These are phyloP conservation scores for Penicillium brevicompactum DNA, from an alignment of 2,329 filamentous ascomycete genomes.

Conservation along the genomic window DNA sequence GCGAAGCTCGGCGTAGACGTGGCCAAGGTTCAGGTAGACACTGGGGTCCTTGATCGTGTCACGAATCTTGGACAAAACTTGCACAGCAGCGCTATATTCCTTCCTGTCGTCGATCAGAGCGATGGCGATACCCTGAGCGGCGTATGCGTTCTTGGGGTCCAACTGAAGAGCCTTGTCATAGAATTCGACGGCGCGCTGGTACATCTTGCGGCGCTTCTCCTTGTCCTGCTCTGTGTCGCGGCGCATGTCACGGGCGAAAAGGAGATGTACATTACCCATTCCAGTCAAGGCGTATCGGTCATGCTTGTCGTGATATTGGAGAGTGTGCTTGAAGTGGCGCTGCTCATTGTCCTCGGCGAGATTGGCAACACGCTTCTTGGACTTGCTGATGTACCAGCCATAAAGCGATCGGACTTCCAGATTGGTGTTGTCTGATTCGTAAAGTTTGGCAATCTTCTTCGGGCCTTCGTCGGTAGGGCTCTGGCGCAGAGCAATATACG, in stretches of 20 bases:
- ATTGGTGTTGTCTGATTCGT: conserved; percentile 79
- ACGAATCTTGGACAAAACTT: conserved; percentile 85
- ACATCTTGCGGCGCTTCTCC: conserved; percentile 83
- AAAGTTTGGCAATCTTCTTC: conserved; percentile 80
- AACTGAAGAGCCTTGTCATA: conserved; percentile 95
- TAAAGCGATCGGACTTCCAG: conserved; percentile 91
- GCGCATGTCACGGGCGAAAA: conserved; percentile 90
- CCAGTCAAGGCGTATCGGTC: conserved; percentile 94
- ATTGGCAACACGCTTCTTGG: conserved; percentile 78
- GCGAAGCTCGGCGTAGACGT: conserved; percentile 85
- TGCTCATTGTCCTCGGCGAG: conserved; percentile 89
- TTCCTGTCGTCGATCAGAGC: conserved; percentile 93
- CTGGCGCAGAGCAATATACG: conserved; percentile 83
- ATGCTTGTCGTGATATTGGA: conserved; percentile 94
- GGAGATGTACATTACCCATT: conserved; percentile 94
- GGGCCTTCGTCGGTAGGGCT: conserved; percentile 83
- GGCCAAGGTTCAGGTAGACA: conserved; percentile 89
- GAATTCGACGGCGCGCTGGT: conserved; percentile 93
- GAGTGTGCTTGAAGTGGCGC: conserved; percentile 92
- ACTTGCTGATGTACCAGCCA: conserved; percentile 91
- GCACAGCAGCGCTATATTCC: conserved; percentile 77
- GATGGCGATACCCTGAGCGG: conserved; percentile 93
- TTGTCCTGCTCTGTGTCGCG: conserved; percentile 86
- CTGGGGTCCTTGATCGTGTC: conserved; percentile 88
- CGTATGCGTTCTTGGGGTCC: conserved; percentile 94